Conservation (phyloP, 2,329 filamentous ascomycete species). For the Aspergillus vadensis region DNA sequence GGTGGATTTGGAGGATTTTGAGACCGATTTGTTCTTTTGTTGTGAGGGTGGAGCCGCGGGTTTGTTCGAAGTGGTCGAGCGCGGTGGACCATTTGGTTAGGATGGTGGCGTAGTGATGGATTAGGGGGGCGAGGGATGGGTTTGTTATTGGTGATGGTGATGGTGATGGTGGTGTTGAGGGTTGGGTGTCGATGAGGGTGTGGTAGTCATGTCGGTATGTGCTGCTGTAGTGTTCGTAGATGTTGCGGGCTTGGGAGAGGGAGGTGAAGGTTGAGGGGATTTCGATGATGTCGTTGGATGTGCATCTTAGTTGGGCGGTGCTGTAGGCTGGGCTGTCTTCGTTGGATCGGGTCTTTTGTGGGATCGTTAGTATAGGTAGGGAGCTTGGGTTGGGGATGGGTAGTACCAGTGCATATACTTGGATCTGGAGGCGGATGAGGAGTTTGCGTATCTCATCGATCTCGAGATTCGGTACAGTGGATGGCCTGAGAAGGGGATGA, state of each 20-base stretch:
- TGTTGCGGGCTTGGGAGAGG: constrained; percentile 10
- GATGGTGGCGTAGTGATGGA: background rate
- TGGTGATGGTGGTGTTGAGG: no score
- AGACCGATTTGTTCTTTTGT: constrained; percentile 9
- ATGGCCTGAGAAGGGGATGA: constrained; percentile 16
- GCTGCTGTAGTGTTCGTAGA: constrained; percentile 6
- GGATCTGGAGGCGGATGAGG: constrained; percentile 10
- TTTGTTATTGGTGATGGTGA: no score
- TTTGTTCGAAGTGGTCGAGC: constrained; percentile 6
- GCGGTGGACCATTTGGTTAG: constrained; percentile 3
- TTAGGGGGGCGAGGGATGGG: background rate
- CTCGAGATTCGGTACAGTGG: constrained; percentile 14
- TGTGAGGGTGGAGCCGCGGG: constrained; percentile 1
- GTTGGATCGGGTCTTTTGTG: background rate
- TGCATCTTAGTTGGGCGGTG: background rate
- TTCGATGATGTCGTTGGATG: background rate
- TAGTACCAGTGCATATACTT: constrained; percentile 10
- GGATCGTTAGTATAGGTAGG: no score
- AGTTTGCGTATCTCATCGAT: constrained; percentile 13
- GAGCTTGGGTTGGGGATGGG: no score
- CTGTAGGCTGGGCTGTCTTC: background rate
- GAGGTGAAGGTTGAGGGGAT: constrained; percentile 8
- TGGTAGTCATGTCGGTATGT: background rate
- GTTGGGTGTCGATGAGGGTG: background rate
- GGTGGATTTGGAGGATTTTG: constrained; percentile 10